These are phyloP conservation scores for Didymella segeticola DNA, from an alignment of 2,329 filamentous ascomycete genomes.

Conservation along the genomic window DNA sequence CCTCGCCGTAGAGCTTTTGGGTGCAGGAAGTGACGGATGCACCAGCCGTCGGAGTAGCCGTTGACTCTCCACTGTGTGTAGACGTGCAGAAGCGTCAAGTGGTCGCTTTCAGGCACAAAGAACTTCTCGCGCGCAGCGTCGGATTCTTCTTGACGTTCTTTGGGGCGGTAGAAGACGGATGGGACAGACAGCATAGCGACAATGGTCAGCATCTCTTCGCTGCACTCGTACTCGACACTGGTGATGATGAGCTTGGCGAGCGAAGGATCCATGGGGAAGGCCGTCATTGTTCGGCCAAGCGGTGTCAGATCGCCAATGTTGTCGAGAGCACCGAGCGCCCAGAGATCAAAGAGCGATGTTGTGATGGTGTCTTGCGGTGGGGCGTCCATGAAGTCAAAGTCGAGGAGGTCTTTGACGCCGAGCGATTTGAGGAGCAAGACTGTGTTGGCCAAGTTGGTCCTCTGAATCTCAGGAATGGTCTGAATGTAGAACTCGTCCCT, in stretches of 20 bases:
- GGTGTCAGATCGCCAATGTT: constrained; percentile 91
- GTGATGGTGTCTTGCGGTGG: constrained; percentile 97
- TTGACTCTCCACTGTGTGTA: constrained; percentile 96
- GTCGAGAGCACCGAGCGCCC: constrained; percentile 91
- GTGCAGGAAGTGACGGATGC: constrained; percentile 89
- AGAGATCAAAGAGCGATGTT: constrained; percentile 95
- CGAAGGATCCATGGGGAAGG: constrained; percentile 97
- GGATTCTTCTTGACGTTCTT: constrained; percentile 95
- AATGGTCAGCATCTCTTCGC: constrained; percentile 97
- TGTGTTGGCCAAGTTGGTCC: constrained; percentile 94
- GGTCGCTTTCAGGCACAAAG: constrained; percentile 96
- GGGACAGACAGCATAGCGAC: constrained; percentile 98
- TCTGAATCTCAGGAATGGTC: constrained; percentile 96
- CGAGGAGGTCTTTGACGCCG: constrained; percentile 89
- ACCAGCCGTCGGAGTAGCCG: constrained; percentile 89
- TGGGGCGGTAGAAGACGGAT: constrained; percentile 94
- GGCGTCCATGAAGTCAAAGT: constrained; percentile 99
- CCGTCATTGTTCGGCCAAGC: constrained; percentile 91
- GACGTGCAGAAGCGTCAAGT: constrained; percentile 93
- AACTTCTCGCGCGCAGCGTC: constrained; percentile 97
- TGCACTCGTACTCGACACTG: constrained; percentile 86
- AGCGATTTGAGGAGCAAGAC: constrained; percentile 93
- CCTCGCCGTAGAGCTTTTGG: constrained; percentile 91
- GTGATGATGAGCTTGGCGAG: constrained; percentile 94
- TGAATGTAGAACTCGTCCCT: constrained; percentile 96